These are phyloP conservation scores for Penicillium steckii DNA, from an alignment of 495 filamentous ascomycete genomes.

Conservation along the genomic window DNA sequence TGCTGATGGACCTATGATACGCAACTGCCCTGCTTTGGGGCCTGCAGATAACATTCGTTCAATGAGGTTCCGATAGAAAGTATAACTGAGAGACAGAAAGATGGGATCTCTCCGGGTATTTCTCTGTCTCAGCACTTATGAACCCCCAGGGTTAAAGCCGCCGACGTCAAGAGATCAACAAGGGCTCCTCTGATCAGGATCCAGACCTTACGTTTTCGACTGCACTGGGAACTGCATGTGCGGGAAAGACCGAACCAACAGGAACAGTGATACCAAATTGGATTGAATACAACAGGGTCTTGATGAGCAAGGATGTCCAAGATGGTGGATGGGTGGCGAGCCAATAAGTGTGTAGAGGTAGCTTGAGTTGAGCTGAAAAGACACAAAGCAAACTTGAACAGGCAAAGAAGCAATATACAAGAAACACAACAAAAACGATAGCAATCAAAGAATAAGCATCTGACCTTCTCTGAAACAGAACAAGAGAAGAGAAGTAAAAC, in stretches of 20 bases:
- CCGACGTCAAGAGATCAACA: slow-evolving; percentile 8
- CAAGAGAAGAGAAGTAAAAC: background rate
- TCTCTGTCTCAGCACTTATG: background rate
- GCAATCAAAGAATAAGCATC: background rate
- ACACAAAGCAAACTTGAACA: slow-evolving; percentile 4
- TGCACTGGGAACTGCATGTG: slow-evolving; percentile 9
- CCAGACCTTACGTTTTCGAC: slow-evolving; percentile 5
- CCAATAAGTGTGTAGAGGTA: slow-evolving; percentile 8
- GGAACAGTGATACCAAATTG: background rate
- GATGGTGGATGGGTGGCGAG: slow-evolving; percentile 6
- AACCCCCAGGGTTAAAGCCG: background rate
- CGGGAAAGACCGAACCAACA: slow-evolving; percentile 7
- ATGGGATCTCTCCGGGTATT: background rate
- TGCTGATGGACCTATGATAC: background rate
- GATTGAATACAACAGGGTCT: slow-evolving; percentile 17
- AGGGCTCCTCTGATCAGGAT: slow-evolving; percentile 1
- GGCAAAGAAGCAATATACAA: slow-evolving; percentile 1
- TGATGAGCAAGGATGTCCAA: slow-evolving; percentile 15
- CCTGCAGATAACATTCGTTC: slow-evolving; percentile 14
- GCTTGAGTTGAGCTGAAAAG: background rate
- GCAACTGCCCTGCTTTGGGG: background rate
- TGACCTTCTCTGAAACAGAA: background rate
- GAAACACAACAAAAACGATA: slow-evolving; percentile 4
- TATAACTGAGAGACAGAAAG: background rate
- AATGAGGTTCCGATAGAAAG: background rate